Evolutionary conservation across 2,329 filamentous ascomycete species (phyloP).

Genomic region (Penicillium italicum): DNA sequence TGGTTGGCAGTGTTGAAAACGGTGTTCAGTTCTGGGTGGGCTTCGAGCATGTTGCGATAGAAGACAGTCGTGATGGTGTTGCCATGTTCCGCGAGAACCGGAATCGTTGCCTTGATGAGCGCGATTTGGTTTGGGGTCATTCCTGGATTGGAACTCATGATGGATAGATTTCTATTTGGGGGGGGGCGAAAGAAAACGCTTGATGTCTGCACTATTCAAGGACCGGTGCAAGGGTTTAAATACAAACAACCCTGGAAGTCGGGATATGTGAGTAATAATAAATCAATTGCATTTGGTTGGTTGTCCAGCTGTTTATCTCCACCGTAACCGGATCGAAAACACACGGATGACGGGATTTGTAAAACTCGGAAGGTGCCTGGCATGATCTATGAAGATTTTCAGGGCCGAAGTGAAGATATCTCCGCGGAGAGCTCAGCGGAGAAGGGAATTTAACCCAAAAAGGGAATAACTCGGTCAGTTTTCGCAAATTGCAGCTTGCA

Average conservation of each 20-base stretch:
- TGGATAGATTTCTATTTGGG: background rate
- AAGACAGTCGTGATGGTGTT: constrained; percentile 66
- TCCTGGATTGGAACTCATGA: constrained; percentile 16
- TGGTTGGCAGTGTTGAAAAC: constrained; percentile 72
- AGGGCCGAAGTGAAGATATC: background rate
- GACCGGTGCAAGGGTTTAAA: background rate
- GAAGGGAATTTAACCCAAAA: background rate
- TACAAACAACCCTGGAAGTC: background rate
- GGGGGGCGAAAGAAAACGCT: background rate
- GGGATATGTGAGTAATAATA: background rate
- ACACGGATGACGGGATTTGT: background rate
- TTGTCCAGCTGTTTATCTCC: constrained; percentile 10
- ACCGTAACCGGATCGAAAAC: background rate
- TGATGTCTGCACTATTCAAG: background rate
- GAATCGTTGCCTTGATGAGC: constrained; percentile 67
- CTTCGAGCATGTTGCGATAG: constrained; percentile 64
- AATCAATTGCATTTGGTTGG: background rate
- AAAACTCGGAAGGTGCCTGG: constrained; percentile 1
- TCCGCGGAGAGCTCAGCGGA: constrained; percentile 1
- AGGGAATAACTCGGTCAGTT: background rate
- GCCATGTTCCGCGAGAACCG: constrained; percentile 65
- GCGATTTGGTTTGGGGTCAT: constrained; percentile 53
- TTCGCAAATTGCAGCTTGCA: background rate
- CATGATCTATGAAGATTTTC: background rate
- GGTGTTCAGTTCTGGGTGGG: constrained; percentile 64